phyloP scores from a whole-genome alignment of 1,139 yeast species.

The Taiozyma onychis region DNA sequence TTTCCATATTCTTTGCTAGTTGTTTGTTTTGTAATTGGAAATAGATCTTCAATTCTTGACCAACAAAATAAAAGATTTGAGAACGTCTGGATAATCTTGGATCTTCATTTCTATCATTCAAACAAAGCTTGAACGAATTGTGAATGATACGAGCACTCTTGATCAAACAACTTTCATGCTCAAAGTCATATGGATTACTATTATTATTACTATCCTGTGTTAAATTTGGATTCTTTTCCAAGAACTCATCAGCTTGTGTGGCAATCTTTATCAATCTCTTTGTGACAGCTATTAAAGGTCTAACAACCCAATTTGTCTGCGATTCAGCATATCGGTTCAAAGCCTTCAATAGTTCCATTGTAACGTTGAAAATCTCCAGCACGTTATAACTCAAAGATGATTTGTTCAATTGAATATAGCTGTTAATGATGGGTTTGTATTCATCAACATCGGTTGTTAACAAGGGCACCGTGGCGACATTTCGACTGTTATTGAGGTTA shows the following conservation, averaged over 20 bases:
- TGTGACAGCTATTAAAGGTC: conserved; percentile 49
- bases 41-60: conserved; percentile 67
- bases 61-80: conserved; percentile 72
- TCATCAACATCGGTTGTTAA: not conserved
- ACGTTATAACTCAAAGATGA: conserved; percentile 5
- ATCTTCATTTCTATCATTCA: conserved; percentile 69
- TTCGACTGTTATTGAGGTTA: not conserved
- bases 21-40: conserved; percentile 65
- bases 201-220: conserved; percentile 15
- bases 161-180: conserved; percentile 34
- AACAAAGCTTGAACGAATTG: conserved; percentile 68
- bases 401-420: conserved; percentile 5
- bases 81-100: conserved; percentile 44
- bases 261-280: conserved; percentile 46
- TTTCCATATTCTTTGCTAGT: conserved; percentile 72
- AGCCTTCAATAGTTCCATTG: conserved; percentile 39
- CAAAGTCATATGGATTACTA: conserved; percentile 12
- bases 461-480: not conserved
- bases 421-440: not conserved
- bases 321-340: conserved; percentile 58
- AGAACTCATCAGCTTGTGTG: conserved; percentile 20
- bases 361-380: conserved; percentile 32
- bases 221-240: conserved; percentile 15
- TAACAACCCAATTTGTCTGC: conserved; percentile 63
- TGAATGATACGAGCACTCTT: conserved; percentile 60